Evolutionary conservation across 148 eudicot species (phyloP), one percentile per base, ranked within the genome.

Genomic region (Euryodendron excelsum): DNA sequence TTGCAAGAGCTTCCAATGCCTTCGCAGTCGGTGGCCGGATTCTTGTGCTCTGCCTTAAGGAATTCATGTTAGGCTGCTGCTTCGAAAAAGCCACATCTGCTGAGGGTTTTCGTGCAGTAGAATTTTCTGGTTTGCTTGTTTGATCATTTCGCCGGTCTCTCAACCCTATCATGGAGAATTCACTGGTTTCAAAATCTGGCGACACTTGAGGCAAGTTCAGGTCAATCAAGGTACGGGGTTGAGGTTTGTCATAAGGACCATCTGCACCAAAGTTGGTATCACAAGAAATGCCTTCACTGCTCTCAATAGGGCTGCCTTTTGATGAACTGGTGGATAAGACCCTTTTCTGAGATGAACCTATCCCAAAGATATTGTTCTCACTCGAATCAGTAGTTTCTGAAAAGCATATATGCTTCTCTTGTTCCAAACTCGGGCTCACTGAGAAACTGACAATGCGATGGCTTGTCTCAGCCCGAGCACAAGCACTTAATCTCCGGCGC

Each of bases 1-100:
- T 67, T 68, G 84, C 90, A 14, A 88, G 50, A 75, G 88, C 87
- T 75, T 88, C 88, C 39, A 88, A 81, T 41, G 81, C 85, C 74
- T 59, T 77, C 23, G 80, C 44, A 0, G 90, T 85, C 37, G 79
- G 88, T 7, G 84, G 85, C 65, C 86, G 76, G 68, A 72, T 77
- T 75, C 90, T 80, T 18, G 84, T 85, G 78, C 90, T 78, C 21
- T 82, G 90, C 80, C 90, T 84, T 53, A 80, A 72, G 14, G 76
- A 44, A 31, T 74, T 84, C 56, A 30, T 36, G 37, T 58, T 55
- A 39, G 74, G 58, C 53, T 81, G 78, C 47, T 80, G 76, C 75
- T 80, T 77, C 0, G 74, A 48, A 69, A 17, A 62, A 68, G 28
- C 12, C 23, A 18, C 69, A 4, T 12, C 72, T 31, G 53, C 55